Base-by-base conservation (phyloP, 441 rosid genomes). In the Arabidopsis lyrata region DNA sequence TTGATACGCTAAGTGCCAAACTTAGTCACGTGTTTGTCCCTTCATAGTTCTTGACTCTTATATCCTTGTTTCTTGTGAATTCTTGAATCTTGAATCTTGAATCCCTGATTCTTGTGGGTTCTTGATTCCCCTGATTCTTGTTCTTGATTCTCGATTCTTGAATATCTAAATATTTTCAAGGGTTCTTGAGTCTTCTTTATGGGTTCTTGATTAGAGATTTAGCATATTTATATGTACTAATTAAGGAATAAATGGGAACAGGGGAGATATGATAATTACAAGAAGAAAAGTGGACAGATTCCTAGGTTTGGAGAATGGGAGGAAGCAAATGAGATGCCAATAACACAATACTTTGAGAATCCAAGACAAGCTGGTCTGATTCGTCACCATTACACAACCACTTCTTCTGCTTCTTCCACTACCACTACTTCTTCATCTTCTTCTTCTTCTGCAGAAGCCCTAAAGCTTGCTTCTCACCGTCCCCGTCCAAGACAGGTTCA, bases 261-360 rank as follows among this genome's bases (percentile, higher is more conserved):
- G 70, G 67, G 76, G 49, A 76, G 80, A 64, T 70, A 76, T 70
- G 76, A 78, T 31, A 53, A 76, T 48, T 60, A 77, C 41, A 75
- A 77, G 42, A 81, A 72, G 68, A 82, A 86, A 68, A 86, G 90
- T 8, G 89, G 91, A 15, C 90, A 84, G 80, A 87, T 87, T 31
- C 95, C 95, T 0, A 81, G 81, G 64, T 89, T 89, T 59, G 95
- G 95, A 66, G 75, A 89, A 73, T 89, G 95, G 95, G 95, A 89
- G 2, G 73, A 83, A 32, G 83, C 92, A 44, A 84, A 89, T 57
- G 86, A 89, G 11, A 69, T 86, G 77, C 95, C 95, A 53, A 89
- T 89, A 63, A 89, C 95, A 66, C 95, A 87, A 77, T 89, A 89
- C 72, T 87, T 89, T 6, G 95, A 89, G 79, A 73, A 78, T 41